phyloP scores from a whole-genome alignment of 2,329 filamentous ascomycete species.

The Penicillium sp. region DNA sequence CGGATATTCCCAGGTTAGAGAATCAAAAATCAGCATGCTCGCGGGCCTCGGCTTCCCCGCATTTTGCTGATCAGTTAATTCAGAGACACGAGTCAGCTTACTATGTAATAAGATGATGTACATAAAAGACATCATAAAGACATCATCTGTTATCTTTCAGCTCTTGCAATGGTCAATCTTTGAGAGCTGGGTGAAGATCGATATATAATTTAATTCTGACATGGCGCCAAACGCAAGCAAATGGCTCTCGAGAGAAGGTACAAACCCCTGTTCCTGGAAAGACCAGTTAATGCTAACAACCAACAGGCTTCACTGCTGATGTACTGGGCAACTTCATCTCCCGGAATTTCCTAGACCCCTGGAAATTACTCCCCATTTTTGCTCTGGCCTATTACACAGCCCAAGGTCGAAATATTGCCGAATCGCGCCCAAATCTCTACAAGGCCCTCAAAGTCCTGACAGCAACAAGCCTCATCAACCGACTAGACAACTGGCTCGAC shows the following conservation, averaged over 20 bases:
- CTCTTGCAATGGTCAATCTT: not conserved
- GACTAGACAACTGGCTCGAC: constrained; percentile 54
- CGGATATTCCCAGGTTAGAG: not conserved
- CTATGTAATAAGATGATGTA: not conserved
- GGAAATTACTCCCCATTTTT: constrained; percentile 61
- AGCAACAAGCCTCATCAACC: constrained; percentile 51
- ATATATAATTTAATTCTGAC: not conserved
- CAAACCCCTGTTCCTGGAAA: not conserved
- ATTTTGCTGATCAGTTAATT: constrained; percentile 6
- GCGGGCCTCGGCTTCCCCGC: constrained; percentile 30
- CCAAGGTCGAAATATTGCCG: constrained; percentile 55
- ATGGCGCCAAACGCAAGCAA: constrained; percentile 17
- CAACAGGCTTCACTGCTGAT: constrained; percentile 56
- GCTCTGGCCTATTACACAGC: constrained; percentile 64
- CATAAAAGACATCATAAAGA: too few species aligned
- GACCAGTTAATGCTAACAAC: not conserved
- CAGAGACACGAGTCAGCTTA: not conserved
- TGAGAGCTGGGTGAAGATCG: not conserved
- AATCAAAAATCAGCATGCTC: constrained; percentile 5
- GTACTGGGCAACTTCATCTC: constrained; percentile 58
- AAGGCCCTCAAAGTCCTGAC: constrained; percentile 55
- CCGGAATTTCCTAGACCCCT: constrained; percentile 63
- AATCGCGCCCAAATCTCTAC: constrained; percentile 53
- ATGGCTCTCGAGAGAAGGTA: constrained; percentile 38
- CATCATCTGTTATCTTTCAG: not conserved